Evolutionary conservation across 306 rosid species (phyloP).

Genomic region (Vigna nakashimae): DNA sequence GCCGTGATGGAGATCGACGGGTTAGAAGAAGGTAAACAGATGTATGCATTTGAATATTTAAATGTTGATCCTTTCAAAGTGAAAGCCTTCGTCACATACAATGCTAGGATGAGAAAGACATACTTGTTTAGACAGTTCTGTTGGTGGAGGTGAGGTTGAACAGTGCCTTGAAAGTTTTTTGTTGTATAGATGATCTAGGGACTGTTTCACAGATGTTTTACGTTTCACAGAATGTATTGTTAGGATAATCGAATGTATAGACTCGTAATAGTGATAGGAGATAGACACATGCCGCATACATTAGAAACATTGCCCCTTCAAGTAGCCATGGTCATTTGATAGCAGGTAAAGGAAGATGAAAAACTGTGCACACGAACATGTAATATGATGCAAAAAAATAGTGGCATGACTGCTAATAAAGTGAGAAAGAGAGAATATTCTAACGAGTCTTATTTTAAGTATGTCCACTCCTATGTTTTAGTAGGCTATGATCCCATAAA

Average conservation of each 20-base stretch:
- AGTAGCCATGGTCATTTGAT: not conserved
- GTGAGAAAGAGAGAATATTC: not conserved
- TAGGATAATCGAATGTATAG: slow-evolving; percentile 50
- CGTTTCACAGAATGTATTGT: slow-evolving; percentile 18
- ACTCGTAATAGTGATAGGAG: slow-evolving; percentile 33
- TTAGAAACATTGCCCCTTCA: slow-evolving; percentile 1
- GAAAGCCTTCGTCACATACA: slow-evolving; percentile 76
- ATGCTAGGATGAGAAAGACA: slow-evolving; percentile 68
- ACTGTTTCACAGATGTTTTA: slow-evolving; percentile 33
- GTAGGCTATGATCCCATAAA: not conserved
- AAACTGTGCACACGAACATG: not conserved
- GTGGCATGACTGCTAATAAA: not conserved
- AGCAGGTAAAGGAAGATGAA: slow-evolving; percentile 27
- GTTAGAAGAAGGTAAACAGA: slow-evolving; percentile 78
- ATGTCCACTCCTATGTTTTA: not conserved
- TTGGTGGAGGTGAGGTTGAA: slow-evolving; percentile 72
- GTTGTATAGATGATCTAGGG: slow-evolving; percentile 48
- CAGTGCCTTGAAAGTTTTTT: slow-evolving; percentile 31
- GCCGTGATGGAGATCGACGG: slow-evolving; percentile 90
- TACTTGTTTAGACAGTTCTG: slow-evolving; percentile 75
- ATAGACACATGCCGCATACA: not conserved
- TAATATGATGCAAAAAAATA: not conserved
- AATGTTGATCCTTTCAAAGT: slow-evolving; percentile 82
- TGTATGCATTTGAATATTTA: slow-evolving; percentile 84
- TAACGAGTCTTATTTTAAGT: not conserved